These are phyloP conservation scores for Amanita rimosa DNA, from an alignment of 768 basidiomycete genomes.

Conservation along the genomic window DNA sequence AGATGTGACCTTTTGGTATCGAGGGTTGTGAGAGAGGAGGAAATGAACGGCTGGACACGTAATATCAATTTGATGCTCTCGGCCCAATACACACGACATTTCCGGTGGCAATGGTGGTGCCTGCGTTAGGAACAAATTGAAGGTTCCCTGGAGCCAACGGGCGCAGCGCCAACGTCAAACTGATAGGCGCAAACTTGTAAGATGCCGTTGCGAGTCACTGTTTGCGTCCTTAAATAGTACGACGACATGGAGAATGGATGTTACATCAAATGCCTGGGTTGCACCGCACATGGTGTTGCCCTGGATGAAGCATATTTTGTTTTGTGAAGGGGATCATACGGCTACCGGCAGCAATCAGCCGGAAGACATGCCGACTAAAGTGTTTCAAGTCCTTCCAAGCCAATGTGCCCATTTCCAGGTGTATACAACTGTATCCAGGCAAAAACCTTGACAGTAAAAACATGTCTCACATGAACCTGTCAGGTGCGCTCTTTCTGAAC, in stretches of 20 bases:
- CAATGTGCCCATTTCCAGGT: not conserved
- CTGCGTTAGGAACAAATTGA: no score
- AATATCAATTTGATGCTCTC: not conserved
- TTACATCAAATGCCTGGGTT: not conserved
- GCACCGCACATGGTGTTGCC: no score
- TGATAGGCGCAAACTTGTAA: constrained; percentile 6
- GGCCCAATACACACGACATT: not conserved
- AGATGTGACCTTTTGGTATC: no score
- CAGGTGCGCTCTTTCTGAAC: no score
- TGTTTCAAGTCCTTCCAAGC: no score
- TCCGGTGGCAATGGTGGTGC: no score
- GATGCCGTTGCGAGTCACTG: no score
- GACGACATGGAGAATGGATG: not conserved
- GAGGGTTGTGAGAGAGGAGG: not conserved
- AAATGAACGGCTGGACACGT: not conserved
- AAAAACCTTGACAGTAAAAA: not conserved
- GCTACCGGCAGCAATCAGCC: not conserved
- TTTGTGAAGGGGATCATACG: not conserved
- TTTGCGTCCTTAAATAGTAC: no score
- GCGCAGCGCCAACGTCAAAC: not conserved
- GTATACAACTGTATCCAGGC: not conserved
- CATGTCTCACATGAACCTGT: not conserved
- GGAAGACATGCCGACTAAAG: not conserved
- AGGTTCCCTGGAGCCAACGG: no score
- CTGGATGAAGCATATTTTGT: not conserved